Conservation (phyloP, 1,139 yeast genomes). For the Cylindricascospora bacillispora region DNA sequence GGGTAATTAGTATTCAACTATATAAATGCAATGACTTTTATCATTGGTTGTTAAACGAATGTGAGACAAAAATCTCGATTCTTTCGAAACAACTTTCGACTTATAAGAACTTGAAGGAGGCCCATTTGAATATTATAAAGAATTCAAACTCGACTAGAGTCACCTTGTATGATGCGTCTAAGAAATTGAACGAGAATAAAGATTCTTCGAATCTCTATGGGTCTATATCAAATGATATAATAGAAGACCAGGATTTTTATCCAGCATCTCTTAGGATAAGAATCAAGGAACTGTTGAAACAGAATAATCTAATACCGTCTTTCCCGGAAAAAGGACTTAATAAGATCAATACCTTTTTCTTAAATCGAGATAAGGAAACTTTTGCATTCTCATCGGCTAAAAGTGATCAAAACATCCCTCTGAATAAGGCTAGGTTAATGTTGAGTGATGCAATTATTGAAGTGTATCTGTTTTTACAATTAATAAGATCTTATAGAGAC, state of each 20-base stretch:
- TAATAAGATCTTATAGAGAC: constrained; percentile 62
- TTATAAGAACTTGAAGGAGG: constrained; percentile 12
- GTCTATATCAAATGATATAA: not conserved
- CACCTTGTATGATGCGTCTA: not conserved
- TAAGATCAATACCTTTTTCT: constrained; percentile 5
- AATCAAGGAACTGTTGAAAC: constrained; percentile 8
- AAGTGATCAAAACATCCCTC: not conserved
- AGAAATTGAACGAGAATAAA: not conserved
- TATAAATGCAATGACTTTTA: constrained; percentile 25
- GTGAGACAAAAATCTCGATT: constrained; percentile 12
- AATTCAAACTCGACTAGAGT: not conserved
- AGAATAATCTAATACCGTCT: constrained; percentile 21
- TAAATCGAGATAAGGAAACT: constrained; percentile 1
- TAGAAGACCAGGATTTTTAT: not conserved
- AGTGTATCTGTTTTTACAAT: constrained; percentile 65
- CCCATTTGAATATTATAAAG: constrained; percentile 2
- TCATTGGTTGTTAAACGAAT: constrained; percentile 21
- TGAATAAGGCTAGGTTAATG: constrained; percentile 53
- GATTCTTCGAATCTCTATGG: constrained; percentile 1
- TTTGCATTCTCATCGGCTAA: constrained; percentile 1
- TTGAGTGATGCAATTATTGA: constrained; percentile 69
- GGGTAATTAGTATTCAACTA: constrained; percentile 22
- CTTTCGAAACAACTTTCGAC: constrained; percentile 15
- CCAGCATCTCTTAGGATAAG: not conserved
- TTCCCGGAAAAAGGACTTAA: constrained; percentile 11